Percentiles rank a stretch among this genome's conserved stretches.
phyloP scores from a whole-genome alignment of 2,329 filamentous ascomycete species.

The Epichloe gansuensis region DNA sequence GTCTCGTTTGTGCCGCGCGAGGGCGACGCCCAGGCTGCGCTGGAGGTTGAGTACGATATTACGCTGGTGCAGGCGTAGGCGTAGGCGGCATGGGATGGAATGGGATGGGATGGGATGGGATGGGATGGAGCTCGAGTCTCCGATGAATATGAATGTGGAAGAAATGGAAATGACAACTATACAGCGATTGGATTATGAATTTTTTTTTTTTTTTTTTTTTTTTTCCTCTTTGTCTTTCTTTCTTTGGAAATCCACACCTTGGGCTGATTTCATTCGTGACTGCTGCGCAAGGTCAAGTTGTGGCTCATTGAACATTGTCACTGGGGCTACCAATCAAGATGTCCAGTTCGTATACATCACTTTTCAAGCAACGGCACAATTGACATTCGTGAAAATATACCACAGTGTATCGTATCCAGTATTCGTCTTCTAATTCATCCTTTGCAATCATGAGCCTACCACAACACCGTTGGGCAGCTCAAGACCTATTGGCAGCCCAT shows the following conservation, averaged over 20 bases:
- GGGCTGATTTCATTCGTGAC: too few species aligned
- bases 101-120: background rate
- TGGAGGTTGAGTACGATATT: constrained; percentile 53
- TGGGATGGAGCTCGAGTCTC: background rate
- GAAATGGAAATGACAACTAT: background rate
- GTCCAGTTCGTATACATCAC: too few species aligned
- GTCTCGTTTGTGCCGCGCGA: constrained; percentile 28
- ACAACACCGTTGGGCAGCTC: constrained; percentile 36
- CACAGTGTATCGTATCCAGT: too few species aligned
- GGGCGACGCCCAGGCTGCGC: constrained; percentile 33
- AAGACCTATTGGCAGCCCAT: constrained; percentile 34
- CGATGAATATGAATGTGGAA: background rate
- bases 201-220: background rate
- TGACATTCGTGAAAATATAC: too few species aligned
- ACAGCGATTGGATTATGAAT: background rate
- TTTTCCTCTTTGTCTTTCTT: too few species aligned
- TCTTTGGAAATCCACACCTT: too few species aligned
- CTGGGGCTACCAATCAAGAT: too few species aligned
- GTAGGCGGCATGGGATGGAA: background rate
- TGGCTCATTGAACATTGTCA: too few species aligned
- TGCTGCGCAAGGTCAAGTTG: too few species aligned
- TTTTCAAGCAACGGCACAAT: too few species aligned
- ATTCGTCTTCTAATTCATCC: too few species aligned
- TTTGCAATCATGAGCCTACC: constrained; percentile 12
- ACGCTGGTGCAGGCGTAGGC: constrained; percentile 22